phyloP scores from a whole-genome alignment of 306 rosid species.

The Ceratonia siliqua region DNA sequence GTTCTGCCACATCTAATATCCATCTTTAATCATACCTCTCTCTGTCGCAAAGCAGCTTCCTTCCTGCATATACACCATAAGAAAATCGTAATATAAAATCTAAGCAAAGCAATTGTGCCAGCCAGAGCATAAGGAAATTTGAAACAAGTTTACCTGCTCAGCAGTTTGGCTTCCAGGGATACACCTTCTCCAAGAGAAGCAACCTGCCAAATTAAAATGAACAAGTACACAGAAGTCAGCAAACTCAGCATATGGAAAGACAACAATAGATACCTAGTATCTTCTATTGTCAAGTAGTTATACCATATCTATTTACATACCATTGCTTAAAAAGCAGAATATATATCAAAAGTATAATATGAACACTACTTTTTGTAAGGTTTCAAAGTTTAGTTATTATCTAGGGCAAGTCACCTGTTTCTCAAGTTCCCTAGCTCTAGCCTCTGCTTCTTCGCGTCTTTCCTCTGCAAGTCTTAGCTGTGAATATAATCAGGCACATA shows the following conservation, averaged over 20 bases:
- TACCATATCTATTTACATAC: background rate
- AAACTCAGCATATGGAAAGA: background rate
- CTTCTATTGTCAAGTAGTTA: constrained; percentile 8
- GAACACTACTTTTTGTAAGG: background rate
- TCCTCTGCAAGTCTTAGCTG: constrained; percentile 86
- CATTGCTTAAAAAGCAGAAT: background rate
- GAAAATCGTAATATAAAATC: constrained; percentile 32
- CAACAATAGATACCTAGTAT: background rate
- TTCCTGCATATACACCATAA: constrained; percentile 66
- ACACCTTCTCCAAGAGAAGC: constrained; percentile 97
- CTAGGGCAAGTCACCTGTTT: constrained; percentile 64
- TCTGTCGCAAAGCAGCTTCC: constrained; percentile 94
- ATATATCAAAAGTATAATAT: background rate
- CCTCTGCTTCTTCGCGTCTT: constrained; percentile 60
- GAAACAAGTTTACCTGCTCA: constrained; percentile 66
- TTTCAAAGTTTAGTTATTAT: constrained; percentile 16
- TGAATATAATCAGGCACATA: constrained; percentile 36
- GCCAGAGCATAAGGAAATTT: constrained; percentile 16
- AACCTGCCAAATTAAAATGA: constrained; percentile 61
- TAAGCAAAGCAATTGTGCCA: constrained; percentile 17
- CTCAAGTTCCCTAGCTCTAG: constrained; percentile 60
- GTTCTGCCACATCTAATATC: constrained; percentile 26
- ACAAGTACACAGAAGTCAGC: constrained; percentile 24
- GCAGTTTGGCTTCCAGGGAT: constrained; percentile 88
- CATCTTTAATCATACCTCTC: constrained; percentile 66